Evolutionary conservation across 75 land plant genomes (phyloP).

Genomic region (Cryptomeria japonica): DNA sequence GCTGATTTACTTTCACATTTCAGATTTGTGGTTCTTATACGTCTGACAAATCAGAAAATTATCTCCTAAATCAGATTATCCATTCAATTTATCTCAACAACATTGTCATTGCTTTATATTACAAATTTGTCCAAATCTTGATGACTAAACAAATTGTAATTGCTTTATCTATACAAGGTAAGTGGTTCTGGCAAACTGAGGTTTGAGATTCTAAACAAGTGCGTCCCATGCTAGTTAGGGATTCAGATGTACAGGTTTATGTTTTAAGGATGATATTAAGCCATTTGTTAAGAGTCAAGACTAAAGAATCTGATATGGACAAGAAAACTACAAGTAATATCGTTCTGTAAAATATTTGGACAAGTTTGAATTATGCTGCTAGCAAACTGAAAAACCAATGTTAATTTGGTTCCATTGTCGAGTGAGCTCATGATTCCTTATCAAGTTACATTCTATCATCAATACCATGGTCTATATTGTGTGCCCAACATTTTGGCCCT

Average conservation of each 20-base stretch:
- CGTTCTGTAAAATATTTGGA: background rate
- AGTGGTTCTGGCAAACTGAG: no score
- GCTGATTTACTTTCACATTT: no score
- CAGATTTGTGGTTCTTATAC: no score
- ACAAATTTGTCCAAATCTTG: background rate
- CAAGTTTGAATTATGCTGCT: background rate
- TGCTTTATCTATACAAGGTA: background rate
- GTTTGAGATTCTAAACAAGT: no score
- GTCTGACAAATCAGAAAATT: no score
- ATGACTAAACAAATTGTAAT: background rate
- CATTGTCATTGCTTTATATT: background rate
- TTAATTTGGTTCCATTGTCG: background rate
- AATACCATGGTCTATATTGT: background rate
- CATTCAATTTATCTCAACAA: no score
- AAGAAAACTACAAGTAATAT: background rate
- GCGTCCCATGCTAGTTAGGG: no score
- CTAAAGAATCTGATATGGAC: background rate
- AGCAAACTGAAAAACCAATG: background rate
- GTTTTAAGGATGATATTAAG: background rate
- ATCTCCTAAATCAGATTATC: no score
- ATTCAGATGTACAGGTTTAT: background rate
- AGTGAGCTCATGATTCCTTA: background rate
- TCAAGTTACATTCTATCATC: background rate
- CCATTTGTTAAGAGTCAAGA: background rate
- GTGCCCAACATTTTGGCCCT: background rate